Base-by-base conservation (phyloP, 306 rosid genomes). In the Malus fusca region DNA sequence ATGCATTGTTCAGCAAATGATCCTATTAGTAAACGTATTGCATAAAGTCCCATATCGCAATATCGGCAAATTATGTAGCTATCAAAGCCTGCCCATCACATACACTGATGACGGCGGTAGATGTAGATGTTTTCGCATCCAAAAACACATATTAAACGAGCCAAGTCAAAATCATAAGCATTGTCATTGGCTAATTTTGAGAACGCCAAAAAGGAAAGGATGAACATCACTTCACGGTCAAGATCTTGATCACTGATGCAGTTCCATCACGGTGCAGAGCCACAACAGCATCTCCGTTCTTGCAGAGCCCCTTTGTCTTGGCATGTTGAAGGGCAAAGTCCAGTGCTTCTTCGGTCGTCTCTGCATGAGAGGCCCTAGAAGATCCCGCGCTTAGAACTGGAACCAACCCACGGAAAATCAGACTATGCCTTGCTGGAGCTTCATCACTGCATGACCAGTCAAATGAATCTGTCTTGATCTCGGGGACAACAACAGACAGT, bases 391-490 rank as follows among this genome's bases (percentile, higher is more conserved):
- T 90, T 69, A 95, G 73, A 72, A 95, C 75, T 0, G 99, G 99
- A 82, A 95, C 84, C 90, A 95, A 77, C 31, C 99, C 99, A n/a
- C 99, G 97, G 81, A 95, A 89, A 44, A 95, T 95, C 67, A 95
- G 87, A 86, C 99, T 95, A 65, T 95, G 99, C 88, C 99, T 92
- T 18, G 97, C 99, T 61, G 99, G 99, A 58, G 97, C 72, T 85
- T 95, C 99, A 71, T 95, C 97, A 52, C 99, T 95, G 91, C 97
- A 92, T 11, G 91, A 88, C 97, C 96, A 95, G 72, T 95, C 96
- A 67, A 95, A 95, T n/a, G 85, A 80, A 78, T 95, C 96, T 2
- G 96, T 92, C 86, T 81, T 90, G 12, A 95, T 86, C 84, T 95
- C 99, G 19, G 99, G 99, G 84, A 95, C 99, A 46, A 95, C 97